Evolutionary conservation across 257 asterid species (phyloP).

Genomic region (Voacanga thouarsii): DNA sequence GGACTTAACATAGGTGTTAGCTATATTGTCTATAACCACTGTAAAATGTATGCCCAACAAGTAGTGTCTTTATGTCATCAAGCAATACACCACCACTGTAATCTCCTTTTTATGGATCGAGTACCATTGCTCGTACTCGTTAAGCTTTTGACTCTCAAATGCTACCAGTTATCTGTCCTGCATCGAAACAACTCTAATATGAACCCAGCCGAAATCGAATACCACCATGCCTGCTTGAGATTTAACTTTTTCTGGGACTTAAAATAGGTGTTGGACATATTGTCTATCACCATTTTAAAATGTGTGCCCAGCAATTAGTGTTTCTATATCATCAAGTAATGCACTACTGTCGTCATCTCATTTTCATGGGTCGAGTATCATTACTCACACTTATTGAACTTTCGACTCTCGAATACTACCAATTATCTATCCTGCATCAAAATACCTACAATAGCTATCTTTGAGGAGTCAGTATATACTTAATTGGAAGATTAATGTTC

Average conservation of each 20-base stretch:
- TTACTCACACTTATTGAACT: no score
- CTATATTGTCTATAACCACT: background rate
- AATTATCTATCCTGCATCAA: no score
- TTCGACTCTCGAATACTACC: no score
- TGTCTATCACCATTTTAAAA: background rate
- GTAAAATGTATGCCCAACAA: background rate
- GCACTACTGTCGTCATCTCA: background rate
- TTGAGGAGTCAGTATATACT: no score
- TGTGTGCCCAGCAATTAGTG: background rate
- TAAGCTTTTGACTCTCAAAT: no score
- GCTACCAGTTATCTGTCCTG: no score
- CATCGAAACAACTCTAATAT: no score
- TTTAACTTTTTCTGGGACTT: no score
- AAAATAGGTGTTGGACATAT: background rate
- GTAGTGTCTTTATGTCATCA: background rate
- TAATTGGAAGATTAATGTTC: no score
- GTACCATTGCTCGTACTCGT: background rate
- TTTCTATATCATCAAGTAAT: background rate
- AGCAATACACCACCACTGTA: background rate
- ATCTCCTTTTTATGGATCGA: background rate
- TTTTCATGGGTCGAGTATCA: background rate
- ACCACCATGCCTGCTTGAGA: no score
- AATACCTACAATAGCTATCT: no score
- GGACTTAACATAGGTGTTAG: no score
- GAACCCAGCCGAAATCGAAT: background rate